Base-by-base conservation (phyloP, 495 filamentous ascomycete genomes). In the Patellaria atrata region DNA sequence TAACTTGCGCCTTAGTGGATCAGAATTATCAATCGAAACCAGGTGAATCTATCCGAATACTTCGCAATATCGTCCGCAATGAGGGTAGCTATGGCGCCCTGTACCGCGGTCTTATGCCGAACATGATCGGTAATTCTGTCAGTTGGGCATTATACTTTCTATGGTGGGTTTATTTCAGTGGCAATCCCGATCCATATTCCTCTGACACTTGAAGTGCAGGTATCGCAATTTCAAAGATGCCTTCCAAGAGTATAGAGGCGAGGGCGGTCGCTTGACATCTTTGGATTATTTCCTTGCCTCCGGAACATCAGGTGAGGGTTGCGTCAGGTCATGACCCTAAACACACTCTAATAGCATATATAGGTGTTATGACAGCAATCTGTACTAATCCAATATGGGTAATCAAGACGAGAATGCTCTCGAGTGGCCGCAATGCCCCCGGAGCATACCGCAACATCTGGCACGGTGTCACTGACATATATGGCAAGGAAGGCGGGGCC, bases 301-400 rank as follows among this genome's bases (percentile, higher is more conserved):
- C 24, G 78, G 74, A 22, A 57, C 67, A 29, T 80, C 84, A 35
- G 84, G 84, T 68, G 56, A 61, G 57, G 25, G 45, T 22, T 13
- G 28, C 23, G 18, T 18, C 30, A 10, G 16, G 28, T n/a, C 12
- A 9, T 4, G 2, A 19, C 4, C 2, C 12, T 3, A 19, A 22
- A 14, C 30, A 27, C 26, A 16, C 34, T 13, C 35, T 40, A 41
- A 44, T 27, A 12, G 22, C 30, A 18, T 4, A 9, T 19, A 19
- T 31, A 71, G 74, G 74, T n/a, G 51, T 66, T 20, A 47, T 79
- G 13, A 87, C 83, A 4, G 78, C 82, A 22, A 52, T 85, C 17
- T 61, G 80, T 41, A 96, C 91, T 30, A 99, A 99, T 52, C 89
- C 89, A 3, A 79, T 99, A 50, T 99, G 89, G 89, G 89, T 99